phyloP scores from a whole-genome alignment of 23 red algal genomes.

The Gracilaria vermiculophylla region DNA sequence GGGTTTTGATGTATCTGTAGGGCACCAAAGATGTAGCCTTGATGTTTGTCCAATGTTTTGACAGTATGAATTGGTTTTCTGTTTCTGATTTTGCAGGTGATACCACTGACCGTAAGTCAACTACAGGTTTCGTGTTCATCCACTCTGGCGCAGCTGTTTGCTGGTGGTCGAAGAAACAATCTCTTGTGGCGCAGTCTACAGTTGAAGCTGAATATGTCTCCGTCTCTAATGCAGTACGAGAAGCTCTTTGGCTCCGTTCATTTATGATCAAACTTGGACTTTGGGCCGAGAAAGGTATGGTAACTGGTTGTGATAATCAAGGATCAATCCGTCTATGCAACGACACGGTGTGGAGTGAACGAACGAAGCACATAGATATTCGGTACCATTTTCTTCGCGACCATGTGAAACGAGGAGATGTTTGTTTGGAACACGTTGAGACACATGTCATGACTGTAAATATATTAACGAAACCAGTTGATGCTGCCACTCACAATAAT shows the following conservation, averaged over 20 bases:
- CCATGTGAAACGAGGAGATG: not conserved
- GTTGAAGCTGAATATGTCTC: slow-evolving; percentile 25
- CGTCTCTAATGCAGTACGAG: slow-evolving; percentile 13
- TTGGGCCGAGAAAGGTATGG: too few relatives aligned
- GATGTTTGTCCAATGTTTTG: too few relatives aligned
- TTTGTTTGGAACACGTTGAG: not conserved
- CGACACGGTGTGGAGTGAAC: slow-evolving; percentile 13
- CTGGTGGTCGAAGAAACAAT: slow-evolving; percentile 38
- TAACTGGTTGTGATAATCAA: slow-evolving; percentile 26
- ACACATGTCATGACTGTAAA: slow-evolving; percentile 11
- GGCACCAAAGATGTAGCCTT: not conserved
- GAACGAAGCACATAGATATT: slow-evolving; percentile 38
- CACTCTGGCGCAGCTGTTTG: not conserved
- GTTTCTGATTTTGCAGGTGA: slow-evolving; percentile 12
- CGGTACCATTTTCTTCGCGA: slow-evolving; percentile 25
- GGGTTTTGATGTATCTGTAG: slow-evolving; percentile 28
- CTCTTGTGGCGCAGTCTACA: slow-evolving; percentile 30
- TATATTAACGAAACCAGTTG: not conserved
- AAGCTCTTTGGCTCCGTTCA: slow-evolving; percentile 17
- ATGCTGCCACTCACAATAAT: too few relatives aligned
- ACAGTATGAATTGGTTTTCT: not conserved
- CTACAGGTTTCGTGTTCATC: slow-evolving; percentile 20
- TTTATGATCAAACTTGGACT: too few relatives aligned
- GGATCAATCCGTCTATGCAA: not conserved
- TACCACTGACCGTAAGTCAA: slow-evolving; percentile 26